These are phyloP conservation scores for Xylaria scruposa DNA, from an alignment of 495 filamentous ascomycete species.

Conservation along the genomic window DNA sequence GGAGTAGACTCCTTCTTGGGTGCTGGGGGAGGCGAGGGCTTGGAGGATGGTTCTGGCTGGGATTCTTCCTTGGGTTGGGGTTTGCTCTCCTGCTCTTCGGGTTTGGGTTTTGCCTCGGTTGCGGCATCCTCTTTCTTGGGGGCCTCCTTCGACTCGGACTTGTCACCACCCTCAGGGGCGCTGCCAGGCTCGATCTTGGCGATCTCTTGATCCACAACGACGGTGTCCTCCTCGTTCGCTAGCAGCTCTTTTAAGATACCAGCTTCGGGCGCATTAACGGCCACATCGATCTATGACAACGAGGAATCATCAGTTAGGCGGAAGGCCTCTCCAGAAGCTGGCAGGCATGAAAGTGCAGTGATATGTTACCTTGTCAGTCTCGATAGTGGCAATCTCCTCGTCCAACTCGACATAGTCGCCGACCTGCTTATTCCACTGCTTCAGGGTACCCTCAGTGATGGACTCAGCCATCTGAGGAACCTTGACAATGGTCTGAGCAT, in stretches of 20 bases:
- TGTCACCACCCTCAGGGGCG: slow-evolving; percentile 60
- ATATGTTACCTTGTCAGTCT: slow-evolving; percentile 96
- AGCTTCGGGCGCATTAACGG: slow-evolving; percentile 91
- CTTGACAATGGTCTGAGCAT: slow-evolving; percentile 84
- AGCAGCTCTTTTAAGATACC: slow-evolving; percentile 92
- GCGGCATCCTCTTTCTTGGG: slow-evolving; percentile 63
- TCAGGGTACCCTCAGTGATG: slow-evolving; percentile 96
- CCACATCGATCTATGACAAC: slow-evolving; percentile 79
- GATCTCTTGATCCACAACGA: slow-evolving; percentile 91
- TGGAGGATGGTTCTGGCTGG: slow-evolving; percentile 46
- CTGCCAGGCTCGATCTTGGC: slow-evolving; percentile 82
- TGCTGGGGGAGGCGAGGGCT: slow-evolving; percentile 53
- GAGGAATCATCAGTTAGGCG: slow-evolving; percentile 1
- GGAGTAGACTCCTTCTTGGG: slow-evolving; percentile 51
- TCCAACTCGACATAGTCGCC: slow-evolving; percentile 95
- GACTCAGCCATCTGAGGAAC: slow-evolving; percentile 99
- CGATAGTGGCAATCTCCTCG: slow-evolving; percentile 98
- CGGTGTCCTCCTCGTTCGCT: slow-evolving; percentile 93
- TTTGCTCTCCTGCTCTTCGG: slow-evolving; percentile 58
- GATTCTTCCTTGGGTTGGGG: slow-evolving; percentile 40
- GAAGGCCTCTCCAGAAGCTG: background rate
- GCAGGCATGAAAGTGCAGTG: background rate
- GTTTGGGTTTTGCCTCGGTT: slow-evolving; percentile 60
- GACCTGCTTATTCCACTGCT: slow-evolving; percentile 93
- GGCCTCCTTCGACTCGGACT: slow-evolving; percentile 64